Evolutionary conservation across 441 rosid genomes (phyloP).

Genomic region (Jatropha podagrica): DNA sequence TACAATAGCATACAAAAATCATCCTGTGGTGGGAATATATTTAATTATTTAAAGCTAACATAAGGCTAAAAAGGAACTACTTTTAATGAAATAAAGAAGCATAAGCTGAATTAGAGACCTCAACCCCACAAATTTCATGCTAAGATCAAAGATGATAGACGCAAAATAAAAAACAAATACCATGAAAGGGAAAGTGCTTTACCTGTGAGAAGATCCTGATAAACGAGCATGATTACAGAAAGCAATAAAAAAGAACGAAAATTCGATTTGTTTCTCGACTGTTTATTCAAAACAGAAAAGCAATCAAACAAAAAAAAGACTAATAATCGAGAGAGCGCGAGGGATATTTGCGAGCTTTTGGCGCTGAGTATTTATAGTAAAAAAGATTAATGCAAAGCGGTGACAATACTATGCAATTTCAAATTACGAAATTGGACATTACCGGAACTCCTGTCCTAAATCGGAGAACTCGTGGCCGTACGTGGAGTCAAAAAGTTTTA

Average conservation of each 20-base stretch:
- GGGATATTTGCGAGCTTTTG: not conserved
- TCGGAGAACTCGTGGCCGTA: no score
- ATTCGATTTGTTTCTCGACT: not conserved
- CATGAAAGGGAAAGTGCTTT: not conserved
- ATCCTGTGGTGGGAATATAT: not conserved
- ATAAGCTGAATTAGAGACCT: not conserved
- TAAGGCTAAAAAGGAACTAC: not conserved
- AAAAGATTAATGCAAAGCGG: not conserved
- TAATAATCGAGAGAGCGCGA: not conserved
- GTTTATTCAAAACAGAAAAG: not conserved
- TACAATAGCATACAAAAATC: not conserved
- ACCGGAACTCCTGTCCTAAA: not conserved
- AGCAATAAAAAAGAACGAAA: not conserved
- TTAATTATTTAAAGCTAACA: no score
- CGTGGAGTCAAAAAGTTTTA: no score
- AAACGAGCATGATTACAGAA: slow-evolving; percentile 54
- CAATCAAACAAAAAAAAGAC: not conserved
- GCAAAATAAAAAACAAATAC: not conserved
- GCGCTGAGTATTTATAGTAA: slow-evolving; percentile 31
- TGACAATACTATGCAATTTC: not conserved
- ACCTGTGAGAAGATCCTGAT: slow-evolving; percentile 71
- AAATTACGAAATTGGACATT: not conserved
- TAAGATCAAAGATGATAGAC: not conserved
- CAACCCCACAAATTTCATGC: not conserved
- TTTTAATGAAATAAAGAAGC: no score